Evolutionary conservation across 2,329 filamentous ascomycete species (phyloP).

Genomic region (Colletotrichum sp.): DNA sequence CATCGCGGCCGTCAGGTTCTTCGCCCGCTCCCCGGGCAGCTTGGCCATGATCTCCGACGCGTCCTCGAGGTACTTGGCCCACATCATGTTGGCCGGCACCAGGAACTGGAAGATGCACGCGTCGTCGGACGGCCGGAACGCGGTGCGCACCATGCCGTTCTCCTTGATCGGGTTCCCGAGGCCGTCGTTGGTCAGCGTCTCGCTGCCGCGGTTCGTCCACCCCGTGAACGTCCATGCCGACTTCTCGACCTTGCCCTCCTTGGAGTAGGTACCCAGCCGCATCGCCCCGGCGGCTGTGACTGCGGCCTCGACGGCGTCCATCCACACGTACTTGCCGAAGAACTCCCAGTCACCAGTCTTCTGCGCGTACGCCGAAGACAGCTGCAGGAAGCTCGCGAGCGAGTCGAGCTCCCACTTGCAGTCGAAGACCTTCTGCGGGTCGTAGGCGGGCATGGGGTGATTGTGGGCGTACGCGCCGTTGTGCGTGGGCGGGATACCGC

Average conservation of each 20-base stretch:
- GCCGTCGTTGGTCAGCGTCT: conserved; percentile 80
- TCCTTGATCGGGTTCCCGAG: conserved; percentile 80
- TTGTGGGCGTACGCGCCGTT: conserved; percentile 67
- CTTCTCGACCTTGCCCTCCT: conserved; percentile 58
- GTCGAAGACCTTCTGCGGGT: conserved; percentile 72
- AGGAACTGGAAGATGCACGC: conserved; percentile 84
- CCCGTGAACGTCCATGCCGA: conserved; percentile 81
- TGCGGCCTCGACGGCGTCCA: conserved; percentile 72
- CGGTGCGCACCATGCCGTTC: conserved; percentile 84
- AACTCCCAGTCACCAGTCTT: conserved; percentile 72
- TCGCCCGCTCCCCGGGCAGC: conserved; percentile 45
- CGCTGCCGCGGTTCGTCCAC: conserved; percentile 74
- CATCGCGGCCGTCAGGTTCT: conserved; percentile 58
- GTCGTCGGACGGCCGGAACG: conserved; percentile 87
- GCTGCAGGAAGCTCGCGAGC: conserved; percentile 82
- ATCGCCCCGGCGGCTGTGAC: conserved; percentile 73
- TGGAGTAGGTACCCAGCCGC: conserved; percentile 74
- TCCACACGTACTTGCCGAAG: conserved; percentile 75
- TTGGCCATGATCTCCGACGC: conserved; percentile 49
- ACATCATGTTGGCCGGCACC: conserved; percentile 90
- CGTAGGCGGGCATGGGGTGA: conserved; percentile 66
- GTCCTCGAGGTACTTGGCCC: conserved; percentile 65
- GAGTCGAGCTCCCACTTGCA: conserved; percentile 95
- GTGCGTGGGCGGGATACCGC: conserved; percentile 62
- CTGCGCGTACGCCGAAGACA: conserved; percentile 78